Base-by-base conservation (phyloP, 208 protist genomes). In the Herpetomonas samuelpessoai region DNA sequence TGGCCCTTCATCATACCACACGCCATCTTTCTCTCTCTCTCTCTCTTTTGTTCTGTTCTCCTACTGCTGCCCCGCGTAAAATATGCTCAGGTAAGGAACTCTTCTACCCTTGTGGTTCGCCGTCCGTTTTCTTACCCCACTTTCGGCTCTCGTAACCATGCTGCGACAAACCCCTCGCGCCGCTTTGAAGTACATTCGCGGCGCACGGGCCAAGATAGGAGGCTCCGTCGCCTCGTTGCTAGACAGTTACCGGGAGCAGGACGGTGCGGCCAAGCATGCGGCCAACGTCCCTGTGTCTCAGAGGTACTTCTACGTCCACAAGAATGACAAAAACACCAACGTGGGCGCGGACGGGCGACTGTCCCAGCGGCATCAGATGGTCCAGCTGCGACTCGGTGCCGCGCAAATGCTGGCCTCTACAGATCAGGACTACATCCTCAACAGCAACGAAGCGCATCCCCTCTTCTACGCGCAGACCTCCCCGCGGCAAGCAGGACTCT, bases 361-460 rank as follows among this genome's bases (percentile, higher is more conserved):
- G 18, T 87, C 74, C 1, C 71, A 80, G 71, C 75, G 70, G 21
- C 83, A 93, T 35, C 68, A 76, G 25, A 57, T 73, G 50, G 46
- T 88, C 19, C 84, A 86, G 60, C 69, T 96, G 38, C 78, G 89
- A 0, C 72, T 96, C 18, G 86, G 86, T 10, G 81, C 69, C 6
- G 89, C 89, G 2, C 86, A 91, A 57, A 79, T 96, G 82, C 74
- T 96, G 24, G 65, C 76, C 51, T 74, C 81, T 28, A 81, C 89
- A 9, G 62, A 72, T 21, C 63, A 84, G 49, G 24, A 57, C n/a
- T 65, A 69, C 48, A 86, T 96, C 45, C 41, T 49, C 22, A 96
- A 93, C 54, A 39, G 74, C 19, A 93, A 96, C 68, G 80, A 83
- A 45, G 86, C 75, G 2, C 86, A 96, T 65, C 89, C 89, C n/a